Base-by-base conservation (phyloP, 305 asterid genomes). In the Ajuga reptans region DNA sequence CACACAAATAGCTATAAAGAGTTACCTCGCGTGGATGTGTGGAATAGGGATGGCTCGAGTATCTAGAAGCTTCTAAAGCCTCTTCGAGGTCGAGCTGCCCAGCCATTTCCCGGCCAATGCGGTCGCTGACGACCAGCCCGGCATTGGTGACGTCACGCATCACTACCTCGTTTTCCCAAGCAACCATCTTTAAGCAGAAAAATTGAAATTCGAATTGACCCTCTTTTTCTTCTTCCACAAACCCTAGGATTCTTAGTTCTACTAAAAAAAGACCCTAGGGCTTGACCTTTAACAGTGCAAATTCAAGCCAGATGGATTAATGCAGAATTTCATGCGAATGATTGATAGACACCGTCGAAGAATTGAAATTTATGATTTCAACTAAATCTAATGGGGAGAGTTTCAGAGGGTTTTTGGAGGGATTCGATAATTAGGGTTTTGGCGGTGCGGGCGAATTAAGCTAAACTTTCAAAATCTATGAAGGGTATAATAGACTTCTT, bases 1-100 rank as follows among this genome's bases (percentile, higher is more conserved):
- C n/a, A 64, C n/a, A 34, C n/a, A 6, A 39, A 9, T 6, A 47
- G 9, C 59, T 33, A 51, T 5, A 31, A 58, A 8, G 14, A 39
- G 43, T 51, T 73, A 93, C 99, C 97, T 93, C 99, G 21, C 97
- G 89, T 54, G 99, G 97, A 62, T 87, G 97, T 64, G 95, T 79
- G 34, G 97, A 78, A 52, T 91, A 91, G 16, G 99, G 97, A 75
- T 93, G 97, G 66, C 96, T 93, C 9, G 94, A 82, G 66, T 93
- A 93, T 87, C 99, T 85, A 41, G 97, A 86, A 71, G 99, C 97
- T 82, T 93, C 99, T 16, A 93, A 72, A 14, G 96, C 76, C 72
- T 93, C 99, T 74, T 93, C 99, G 1, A 90, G 89, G 77, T 93
- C 99, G 68, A 84, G 79, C 83, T 91, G 97, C 52, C 84, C 75